A percentile compares a stretch with the other conserved stretches of the same genome.
Evolutionary conservation across 768 basidiomycete species (phyloP).

Genomic region (Austroboletus eburneus): DNA sequence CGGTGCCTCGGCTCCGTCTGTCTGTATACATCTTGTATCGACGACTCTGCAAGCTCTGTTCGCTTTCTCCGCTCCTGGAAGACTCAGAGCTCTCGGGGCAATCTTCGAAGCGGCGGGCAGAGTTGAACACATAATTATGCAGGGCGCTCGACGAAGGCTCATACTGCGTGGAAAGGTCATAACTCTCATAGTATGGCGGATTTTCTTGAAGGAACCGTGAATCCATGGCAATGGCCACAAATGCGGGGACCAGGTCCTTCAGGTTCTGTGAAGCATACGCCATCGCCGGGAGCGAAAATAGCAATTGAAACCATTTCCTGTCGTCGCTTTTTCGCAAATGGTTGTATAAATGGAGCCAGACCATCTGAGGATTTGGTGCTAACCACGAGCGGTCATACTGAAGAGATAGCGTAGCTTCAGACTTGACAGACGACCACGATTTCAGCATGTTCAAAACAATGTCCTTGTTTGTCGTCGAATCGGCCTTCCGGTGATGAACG

Average conservation of each 20-base stretch:
- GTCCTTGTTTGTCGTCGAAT: neutral
- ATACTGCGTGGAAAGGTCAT: slow-evolving; percentile 10
- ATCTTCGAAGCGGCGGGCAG: neutral
- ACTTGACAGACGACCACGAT: slow-evolving; percentile 2
- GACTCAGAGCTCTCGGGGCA: slow-evolving; percentile 12
- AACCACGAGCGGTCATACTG: slow-evolving; percentile 31
- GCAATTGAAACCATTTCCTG: slow-evolving; percentile 16
- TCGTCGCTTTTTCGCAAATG: slow-evolving; percentile 14
- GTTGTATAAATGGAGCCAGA: slow-evolving; percentile 31
- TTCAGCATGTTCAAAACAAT: slow-evolving; percentile 5
- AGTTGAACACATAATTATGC: neutral
- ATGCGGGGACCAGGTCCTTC: slow-evolving; percentile 19
- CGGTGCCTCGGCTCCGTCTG: slow-evolving; percentile 6
- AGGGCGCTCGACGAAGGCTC: neutral
- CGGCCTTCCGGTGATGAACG: neutral
- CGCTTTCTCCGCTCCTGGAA: neutral
- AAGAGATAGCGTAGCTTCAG: slow-evolving; percentile 6
- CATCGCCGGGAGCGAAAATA: slow-evolving; percentile 33
- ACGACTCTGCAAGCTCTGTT: neutral
- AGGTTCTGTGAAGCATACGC: slow-evolving; percentile 20
- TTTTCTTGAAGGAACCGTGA: slow-evolving; percentile 3
- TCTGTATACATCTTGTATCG: slow-evolving; percentile 4
- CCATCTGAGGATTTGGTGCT: slow-evolving; percentile 7
- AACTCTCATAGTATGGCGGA: slow-evolving; percentile 17
- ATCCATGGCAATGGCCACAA: slow-evolving; percentile 30